Conservation (phyloP, 805 yeast genomes). For the Sungouiella thailandica region DNA sequence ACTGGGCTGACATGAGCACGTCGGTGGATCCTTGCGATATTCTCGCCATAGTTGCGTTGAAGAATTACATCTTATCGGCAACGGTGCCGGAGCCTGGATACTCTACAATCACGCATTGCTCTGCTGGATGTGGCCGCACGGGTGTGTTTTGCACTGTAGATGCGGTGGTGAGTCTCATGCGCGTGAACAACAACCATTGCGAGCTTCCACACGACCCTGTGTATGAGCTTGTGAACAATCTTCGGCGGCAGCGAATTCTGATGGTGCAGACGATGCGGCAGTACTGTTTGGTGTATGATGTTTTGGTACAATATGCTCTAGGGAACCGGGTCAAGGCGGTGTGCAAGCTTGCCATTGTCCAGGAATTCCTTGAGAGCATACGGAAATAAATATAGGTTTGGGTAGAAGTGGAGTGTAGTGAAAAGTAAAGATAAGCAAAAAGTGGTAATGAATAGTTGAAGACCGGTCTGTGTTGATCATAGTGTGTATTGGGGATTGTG, state of each 20-base stretch:
- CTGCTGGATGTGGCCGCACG: conserved; percentile 96
- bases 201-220: conserved; percentile 35
- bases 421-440: background rate
- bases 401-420: background rate
- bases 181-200: conserved; percentile 4
- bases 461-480: background rate
- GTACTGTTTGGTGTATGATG: conserved; percentile 47
- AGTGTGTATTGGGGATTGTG: no score
- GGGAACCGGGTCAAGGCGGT: background rate
- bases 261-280: conserved; percentile 59
- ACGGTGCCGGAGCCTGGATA: conserved; percentile 4
- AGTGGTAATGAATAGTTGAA: background rate
- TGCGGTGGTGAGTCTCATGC: conserved; percentile 39
- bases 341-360: conserved; percentile 1
- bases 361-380: background rate
- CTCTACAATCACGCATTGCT: conserved; percentile 63
- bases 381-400: background rate
- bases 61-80: conserved; percentile 14
- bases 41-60: conserved; percentile 38
- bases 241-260: conserved; percentile 49
- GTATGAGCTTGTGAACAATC: conserved; percentile 40
- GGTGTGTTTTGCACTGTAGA: conserved; percentile 74
- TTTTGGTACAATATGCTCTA: conserved; percentile 13
- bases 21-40: conserved; percentile 53
- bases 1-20: conserved; percentile 84